phyloP scores from a whole-genome alignment of 148 eudicot genomes.

The Hydrangea macrophylla region DNA sequence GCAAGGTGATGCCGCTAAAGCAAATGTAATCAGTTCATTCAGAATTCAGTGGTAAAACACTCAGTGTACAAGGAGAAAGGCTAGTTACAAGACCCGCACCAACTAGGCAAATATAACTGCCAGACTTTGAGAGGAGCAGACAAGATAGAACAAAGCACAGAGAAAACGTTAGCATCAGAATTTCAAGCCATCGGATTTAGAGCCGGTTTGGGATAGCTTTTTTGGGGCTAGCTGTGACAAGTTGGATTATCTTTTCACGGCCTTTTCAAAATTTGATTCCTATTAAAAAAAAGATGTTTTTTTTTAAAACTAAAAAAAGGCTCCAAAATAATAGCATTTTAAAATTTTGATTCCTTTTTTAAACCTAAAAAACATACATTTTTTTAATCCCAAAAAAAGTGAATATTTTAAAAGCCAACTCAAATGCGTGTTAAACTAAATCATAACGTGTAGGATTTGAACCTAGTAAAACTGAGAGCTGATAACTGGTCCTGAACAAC shows the following conservation, averaged over 20 bases:
- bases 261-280: too few species aligned
- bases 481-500: conserved; percentile 86
- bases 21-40: conserved; percentile 97
- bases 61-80: conserved; percentile 95
- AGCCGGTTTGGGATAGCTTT: too few species aligned
- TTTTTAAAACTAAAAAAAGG: too few species aligned
- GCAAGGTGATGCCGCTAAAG: conserved; percentile 99
- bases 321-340: too few species aligned
- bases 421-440: too few species aligned
- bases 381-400: too few species aligned
- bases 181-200: background rate
- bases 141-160: background rate
- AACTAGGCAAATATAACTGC: conserved; percentile 94
- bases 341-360: too few species aligned
- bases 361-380: too few species aligned
- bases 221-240: too few species aligned
- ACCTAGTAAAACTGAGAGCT: conserved; percentile 96
- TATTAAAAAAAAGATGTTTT: too few species aligned
- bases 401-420: too few species aligned
- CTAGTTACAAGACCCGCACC: conserved; percentile 97
- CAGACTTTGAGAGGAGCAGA: conserved; percentile 47
- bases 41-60: conserved; percentile 91
- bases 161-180: background rate
- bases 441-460: background rate
- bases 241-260: too few species aligned